A percentile compares a stretch with the other conserved stretches of the same genome.
phyloP scores from a whole-genome alignment of 768 basidiomycete species.

The Paxillus ammoniavirescens region DNA sequence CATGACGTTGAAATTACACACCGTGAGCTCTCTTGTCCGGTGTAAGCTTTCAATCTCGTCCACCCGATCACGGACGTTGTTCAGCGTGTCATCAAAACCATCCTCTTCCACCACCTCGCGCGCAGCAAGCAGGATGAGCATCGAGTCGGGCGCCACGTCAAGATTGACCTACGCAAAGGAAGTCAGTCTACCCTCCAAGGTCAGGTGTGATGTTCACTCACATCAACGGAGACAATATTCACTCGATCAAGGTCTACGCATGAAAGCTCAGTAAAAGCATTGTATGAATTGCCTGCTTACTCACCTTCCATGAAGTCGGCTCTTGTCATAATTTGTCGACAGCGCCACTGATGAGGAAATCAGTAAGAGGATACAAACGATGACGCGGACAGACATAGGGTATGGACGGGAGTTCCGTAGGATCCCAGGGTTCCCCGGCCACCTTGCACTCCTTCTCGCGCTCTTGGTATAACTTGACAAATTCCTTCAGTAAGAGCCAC shows the following conservation, averaged over 20 bases:
- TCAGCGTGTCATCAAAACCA: constrained; percentile 76
- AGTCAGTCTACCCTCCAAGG: not conserved
- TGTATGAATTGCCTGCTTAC: constrained; percentile 14
- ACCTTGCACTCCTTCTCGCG: constrained; percentile 44
- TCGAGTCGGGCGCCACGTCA: constrained; percentile 78
- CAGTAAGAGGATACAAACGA: not conserved
- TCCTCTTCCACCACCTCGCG: constrained; percentile 67
- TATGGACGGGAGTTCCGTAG: constrained; percentile 59
- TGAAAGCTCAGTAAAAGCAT: not conserved
- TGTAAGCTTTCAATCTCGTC: constrained; percentile 88
- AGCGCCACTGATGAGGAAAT: constrained; percentile 49
- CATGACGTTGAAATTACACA: constrained; percentile 28
- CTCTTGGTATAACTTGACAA: constrained; percentile 59
- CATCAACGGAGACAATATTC: constrained; percentile 80
- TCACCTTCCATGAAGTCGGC: constrained; percentile 78
- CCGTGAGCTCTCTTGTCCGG: constrained; percentile 74
- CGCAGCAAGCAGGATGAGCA: constrained; percentile 72
- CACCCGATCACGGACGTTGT: constrained; percentile 70
- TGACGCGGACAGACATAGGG: constrained; percentile 47
- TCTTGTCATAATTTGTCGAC: constrained; percentile 80
- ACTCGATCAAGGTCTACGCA: constrained; percentile 58
- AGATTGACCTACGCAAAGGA: constrained; percentile 54
- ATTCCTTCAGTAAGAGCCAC: constrained; percentile 74
- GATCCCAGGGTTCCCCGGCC: constrained; percentile 35
- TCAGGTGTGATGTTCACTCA: constrained; percentile 31